Percentiles rank a stretch among this genome's conserved stretches.
Evolutionary conservation across 768 basidiomycete species (phyloP).

Genomic region (Boletus rubropictus): DNA sequence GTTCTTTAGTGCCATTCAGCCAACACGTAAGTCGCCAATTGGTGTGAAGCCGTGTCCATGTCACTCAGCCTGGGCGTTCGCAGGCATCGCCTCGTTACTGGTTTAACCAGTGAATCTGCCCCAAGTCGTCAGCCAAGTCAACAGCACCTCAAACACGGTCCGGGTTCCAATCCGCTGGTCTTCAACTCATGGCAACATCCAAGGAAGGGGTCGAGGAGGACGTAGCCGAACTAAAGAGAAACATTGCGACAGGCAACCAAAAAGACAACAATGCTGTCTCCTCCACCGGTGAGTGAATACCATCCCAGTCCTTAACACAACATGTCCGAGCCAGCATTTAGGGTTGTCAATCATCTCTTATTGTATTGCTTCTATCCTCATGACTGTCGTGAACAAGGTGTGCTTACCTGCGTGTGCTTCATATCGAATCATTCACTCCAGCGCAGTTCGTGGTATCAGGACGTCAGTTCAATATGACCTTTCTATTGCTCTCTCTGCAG

Average conservation of each 20-base stretch:
- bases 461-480: constrained; percentile 91
- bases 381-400: constrained; percentile 98
- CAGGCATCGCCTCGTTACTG: neutral
- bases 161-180: neutral
- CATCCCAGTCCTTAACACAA: neutral
- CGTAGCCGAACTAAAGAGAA: constrained; percentile 51
- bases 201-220: constrained; percentile 30
- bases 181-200: constrained; percentile 12
- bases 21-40: no score
- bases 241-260: constrained; percentile 36
- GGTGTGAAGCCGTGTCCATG: no score
- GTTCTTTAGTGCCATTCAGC: no score
- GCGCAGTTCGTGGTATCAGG: constrained; percentile 91
- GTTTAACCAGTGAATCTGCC: neutral
- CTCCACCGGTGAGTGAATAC: constrained; percentile 22
- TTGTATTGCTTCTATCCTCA: constrained; percentile 87
- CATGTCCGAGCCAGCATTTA: constrained; percentile 26
- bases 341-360: constrained; percentile 83
- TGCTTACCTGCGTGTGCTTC: constrained; percentile 5
- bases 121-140: neutral
- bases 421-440: constrained; percentile 1
- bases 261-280: constrained; percentile 14
- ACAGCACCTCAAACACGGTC: neutral
- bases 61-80: neutral
- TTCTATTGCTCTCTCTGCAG: constrained; percentile 87